Conservation (phyloP, 1,284 basidiomycete species). For the Naganishia cerealis region DNA sequence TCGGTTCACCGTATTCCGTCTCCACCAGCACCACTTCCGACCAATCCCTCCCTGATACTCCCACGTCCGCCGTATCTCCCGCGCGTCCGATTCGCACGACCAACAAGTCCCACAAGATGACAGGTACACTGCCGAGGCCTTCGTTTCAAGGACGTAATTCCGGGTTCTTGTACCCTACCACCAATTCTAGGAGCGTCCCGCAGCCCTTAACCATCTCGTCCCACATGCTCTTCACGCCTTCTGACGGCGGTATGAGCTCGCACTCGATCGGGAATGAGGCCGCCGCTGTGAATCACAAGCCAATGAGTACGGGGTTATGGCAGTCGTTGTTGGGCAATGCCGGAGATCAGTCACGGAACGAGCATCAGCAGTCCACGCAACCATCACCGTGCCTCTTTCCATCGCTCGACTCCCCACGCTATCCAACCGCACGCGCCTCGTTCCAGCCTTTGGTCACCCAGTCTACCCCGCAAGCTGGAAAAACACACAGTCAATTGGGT, state of each 20-base stretch:
- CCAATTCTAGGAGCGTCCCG: not conserved
- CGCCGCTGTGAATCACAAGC: not conserved
- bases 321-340: slow-evolving; percentile 4
- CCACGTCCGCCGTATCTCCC: not conserved
- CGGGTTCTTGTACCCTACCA: not conserved
- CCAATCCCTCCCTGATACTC: not conserved
- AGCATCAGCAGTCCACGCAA: not conserved
- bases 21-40: not conserved
- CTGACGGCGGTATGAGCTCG: not conserved
- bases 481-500: not conserved
- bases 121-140: slow-evolving; percentile 19
- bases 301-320: slow-evolving; percentile 1
- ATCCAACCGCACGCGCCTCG: not conserved
- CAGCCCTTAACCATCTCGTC: not conserved
- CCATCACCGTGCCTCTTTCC: not conserved
- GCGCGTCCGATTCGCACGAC: not conserved
- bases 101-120: slow-evolving; percentile 1
- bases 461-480: not conserved
- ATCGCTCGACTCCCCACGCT: not conserved
- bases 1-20: not conserved
- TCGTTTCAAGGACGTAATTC: not conserved
- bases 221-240: not conserved
- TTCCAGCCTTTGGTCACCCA: not conserved
- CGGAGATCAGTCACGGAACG: not conserved
- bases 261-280: not conserved